A percentile compares a stretch with the other conserved stretches of the same genome.
These are phyloP conservation scores for Candida lessepsii DNA, from an alignment of 805 yeast species.

Conservation along the genomic window DNA sequence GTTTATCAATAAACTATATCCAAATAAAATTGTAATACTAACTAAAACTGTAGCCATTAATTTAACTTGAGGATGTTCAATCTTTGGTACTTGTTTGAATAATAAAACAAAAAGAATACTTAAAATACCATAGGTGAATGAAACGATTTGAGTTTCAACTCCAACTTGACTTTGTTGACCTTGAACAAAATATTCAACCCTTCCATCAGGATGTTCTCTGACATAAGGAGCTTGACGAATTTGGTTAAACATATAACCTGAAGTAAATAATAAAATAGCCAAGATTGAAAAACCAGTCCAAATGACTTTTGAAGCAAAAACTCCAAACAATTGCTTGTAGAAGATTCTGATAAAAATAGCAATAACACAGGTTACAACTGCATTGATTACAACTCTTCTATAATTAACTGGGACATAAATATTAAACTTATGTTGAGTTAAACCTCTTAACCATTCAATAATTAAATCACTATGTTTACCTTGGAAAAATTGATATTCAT, in stretches of 20 bases:
- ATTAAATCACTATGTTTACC: conserved; percentile 44
- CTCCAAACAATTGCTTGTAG: conserved; percentile 19
- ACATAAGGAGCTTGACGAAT: conserved; percentile 75
- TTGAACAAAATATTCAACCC: conserved; percentile 36
- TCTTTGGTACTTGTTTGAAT: conserved; percentile 53
- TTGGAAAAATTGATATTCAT: conserved; percentile 46
- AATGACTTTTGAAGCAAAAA: conserved; percentile 52
- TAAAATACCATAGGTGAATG: conserved; percentile 68
- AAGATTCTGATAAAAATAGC: conserved; percentile 27
- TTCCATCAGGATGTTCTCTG: conserved; percentile 41
- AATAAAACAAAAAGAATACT: conserved; percentile 60
- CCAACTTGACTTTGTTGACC: conserved; percentile 81
- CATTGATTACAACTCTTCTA: conserved; percentile 32
- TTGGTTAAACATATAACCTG: conserved; percentile 92
- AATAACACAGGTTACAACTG: conserved; percentile 24
- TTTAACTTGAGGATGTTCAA: conserved; percentile 45
- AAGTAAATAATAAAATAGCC: conserved; percentile 63
- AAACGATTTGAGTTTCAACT: conserved; percentile 84
- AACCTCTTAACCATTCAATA: conserved; percentile 30
- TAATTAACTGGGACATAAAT: conserved; percentile 46
- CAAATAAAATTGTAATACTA: conserved; percentile 46
- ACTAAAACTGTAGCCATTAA: conserved; percentile 48
- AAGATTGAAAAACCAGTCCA: conserved; percentile 77
- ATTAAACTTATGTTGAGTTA: conserved; percentile 35
- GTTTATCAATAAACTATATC: conserved; percentile 62